Base-by-base conservation (phyloP, 345 rosid species). In the Camelina laxa region DNA sequence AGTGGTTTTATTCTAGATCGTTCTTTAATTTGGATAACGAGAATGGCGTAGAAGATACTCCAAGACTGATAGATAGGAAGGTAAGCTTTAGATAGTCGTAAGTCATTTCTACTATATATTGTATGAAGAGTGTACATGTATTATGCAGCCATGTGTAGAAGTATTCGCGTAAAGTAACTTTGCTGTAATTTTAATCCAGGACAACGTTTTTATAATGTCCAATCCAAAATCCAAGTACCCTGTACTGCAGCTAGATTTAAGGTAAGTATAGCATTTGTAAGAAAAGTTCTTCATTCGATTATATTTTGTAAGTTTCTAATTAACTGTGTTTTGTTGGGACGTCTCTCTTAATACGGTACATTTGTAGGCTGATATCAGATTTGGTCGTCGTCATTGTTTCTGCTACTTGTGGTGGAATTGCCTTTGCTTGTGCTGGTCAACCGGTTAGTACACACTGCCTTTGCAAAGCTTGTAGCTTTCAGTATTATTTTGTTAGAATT, bases 351-450 rank as follows among this genome's bases (percentile, higher is more conserved):
- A 69, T 64, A 56, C 42, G 55, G 44, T 66, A 63, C 24, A 64
- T 66, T 61, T 82, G 79, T 87, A 95, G 99, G 83, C 85, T 94
- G 87, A 94, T 94, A 84, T 94, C 99, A 56, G 97, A 91, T 86
- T 81, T 90, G 83, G 99, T 91, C 9, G 92, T 94, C 70, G 93
- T 90, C 87, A 94, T 91, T 76, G 97, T 94, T 75, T 94, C 97
- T 77, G 99, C 97, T 70, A 89, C 97, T 81, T 94, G 96, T 80
- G 99, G 97, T 82, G 99, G 99, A 69, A 90, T 94, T 73, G 99
- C 97, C 49, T 94, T 94, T 84, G 99, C 97, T 65, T 94, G 95
- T 82, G 96, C 97, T 85, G 97, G 99, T 75, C 99, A 91, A 81
- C 97, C 97, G 87, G 99, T 94, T 61, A 78, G 93, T 44, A 58